Percentiles rank a stretch among this genome's conserved stretches.
phyloP scores from a whole-genome alignment of 768 basidiomycete genomes.

The Boletellus sp. region DNA sequence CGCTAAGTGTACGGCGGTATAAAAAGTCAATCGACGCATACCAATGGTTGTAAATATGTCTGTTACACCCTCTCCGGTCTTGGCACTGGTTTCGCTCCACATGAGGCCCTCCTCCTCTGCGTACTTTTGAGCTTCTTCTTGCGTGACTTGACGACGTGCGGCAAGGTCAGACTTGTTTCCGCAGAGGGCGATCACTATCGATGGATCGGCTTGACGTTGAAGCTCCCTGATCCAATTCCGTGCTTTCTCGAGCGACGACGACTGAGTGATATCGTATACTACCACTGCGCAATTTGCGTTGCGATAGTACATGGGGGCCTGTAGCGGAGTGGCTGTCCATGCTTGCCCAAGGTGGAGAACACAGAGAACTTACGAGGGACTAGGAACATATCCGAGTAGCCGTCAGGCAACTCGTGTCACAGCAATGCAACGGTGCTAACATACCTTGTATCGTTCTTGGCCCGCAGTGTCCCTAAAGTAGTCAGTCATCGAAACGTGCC shows the following conservation, averaged over 20 bases:
- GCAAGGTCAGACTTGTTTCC: constrained; percentile 93
- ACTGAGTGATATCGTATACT: constrained; percentile 93
- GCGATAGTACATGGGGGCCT: constrained; percentile 97
- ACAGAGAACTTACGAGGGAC: constrained; percentile 43
- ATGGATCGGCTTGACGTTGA: constrained; percentile 95
- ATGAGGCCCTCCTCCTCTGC: constrained; percentile 89
- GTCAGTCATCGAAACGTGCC: not conserved
- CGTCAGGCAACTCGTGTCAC: not conserved
- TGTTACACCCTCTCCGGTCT: constrained; percentile 80
- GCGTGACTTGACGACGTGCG: constrained; percentile 77
- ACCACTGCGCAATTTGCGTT: constrained; percentile 93
- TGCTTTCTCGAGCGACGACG: constrained; percentile 90
- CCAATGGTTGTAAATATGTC: constrained; percentile 87
- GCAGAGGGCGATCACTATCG: constrained; percentile 92
- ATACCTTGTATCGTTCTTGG: constrained; percentile 89
- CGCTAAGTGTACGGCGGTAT: not conserved
- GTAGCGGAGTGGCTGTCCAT: constrained; percentile 5
- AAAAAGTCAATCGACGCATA: constrained; percentile 33
- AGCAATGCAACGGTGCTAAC: constrained; percentile 14
- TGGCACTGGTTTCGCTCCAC: constrained; percentile 92
- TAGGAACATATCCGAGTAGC: constrained; percentile 11
- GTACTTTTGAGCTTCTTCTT: constrained; percentile 89
- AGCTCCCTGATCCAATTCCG: constrained; percentile 95
- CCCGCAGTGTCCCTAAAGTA: constrained; percentile 85
- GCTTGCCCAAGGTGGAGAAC: not conserved